A percentile compares a stretch with the other conserved stretches of the same genome.
Conservation (phyloP, 2,329 filamentous ascomycete genomes). For the Fusarium hainanense region DNA sequence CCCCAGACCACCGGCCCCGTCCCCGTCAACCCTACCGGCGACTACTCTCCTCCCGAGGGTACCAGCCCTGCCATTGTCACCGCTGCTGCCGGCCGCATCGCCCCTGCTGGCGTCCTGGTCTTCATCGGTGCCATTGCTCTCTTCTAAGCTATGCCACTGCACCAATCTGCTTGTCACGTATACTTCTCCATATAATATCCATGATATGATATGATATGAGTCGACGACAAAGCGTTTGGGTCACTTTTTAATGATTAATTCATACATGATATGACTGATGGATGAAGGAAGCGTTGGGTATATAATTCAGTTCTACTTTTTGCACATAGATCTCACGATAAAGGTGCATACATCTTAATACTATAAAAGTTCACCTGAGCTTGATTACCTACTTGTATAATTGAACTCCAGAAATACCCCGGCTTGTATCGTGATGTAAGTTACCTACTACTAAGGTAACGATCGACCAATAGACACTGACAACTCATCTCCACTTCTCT, state of each 20-base stretch:
- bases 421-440: neutral
- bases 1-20: constrained; percentile 36
- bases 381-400: neutral
- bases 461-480: neutral
- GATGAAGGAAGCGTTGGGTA: constrained; percentile 30
- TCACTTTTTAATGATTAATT: constrained; percentile 32
- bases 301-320: constrained; percentile 36
- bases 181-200: constrained; percentile 7
- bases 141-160: constrained; percentile 57
- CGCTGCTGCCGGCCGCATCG: constrained; percentile 62
- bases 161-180: constrained; percentile 2
- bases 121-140: constrained; percentile 68
- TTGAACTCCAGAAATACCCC: neutral
- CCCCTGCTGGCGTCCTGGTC: constrained; percentile 58
- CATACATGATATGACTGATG: constrained; percentile 7
- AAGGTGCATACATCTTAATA: constrained; percentile 39
- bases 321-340: constrained; percentile 32
- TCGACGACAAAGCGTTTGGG: constrained; percentile 20
- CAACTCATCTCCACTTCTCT: neutral
- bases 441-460: neutral
- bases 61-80: constrained; percentile 66
- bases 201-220: neutral
- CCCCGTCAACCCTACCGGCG: constrained; percentile 32
- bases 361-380: constrained; percentile 18
- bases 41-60: constrained; percentile 49